Base-by-base conservation (phyloP, 139 green algal genomes). In the Micractinium sp. region DNA sequence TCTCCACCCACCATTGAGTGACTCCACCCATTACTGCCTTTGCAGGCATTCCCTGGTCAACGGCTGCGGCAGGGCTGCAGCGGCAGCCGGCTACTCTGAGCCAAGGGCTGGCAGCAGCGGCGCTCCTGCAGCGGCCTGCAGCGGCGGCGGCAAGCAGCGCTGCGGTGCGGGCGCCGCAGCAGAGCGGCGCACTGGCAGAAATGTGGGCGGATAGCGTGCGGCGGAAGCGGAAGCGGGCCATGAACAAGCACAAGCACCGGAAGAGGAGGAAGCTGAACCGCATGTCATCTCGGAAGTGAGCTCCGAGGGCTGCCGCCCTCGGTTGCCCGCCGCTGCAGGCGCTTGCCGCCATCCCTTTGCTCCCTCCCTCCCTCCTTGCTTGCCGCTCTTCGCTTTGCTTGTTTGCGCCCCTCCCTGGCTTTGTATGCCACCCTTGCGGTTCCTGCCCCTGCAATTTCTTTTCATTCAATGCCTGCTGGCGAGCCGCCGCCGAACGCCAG, bases 161-260 rank as follows among this genome's bases (percentile, higher is more conserved):
- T 61, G 56, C 25, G 20, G 74, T 61, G 56, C 33, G 31, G 56
- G 71, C 82, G 31, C 73, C 71, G 27, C 61, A 78, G 36, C 29
- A 86, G 22, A 35, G 74, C 15, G 74, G 4, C 14, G 0, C 39
- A 7, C n/a, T 80, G 33, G 22, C 19, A 31, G 82, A 81, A 53
- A 41, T 20, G 82, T 35, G n/a, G 56, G 86, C 67, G 60, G 85
- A 90, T 35, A 89, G 33, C n/a, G 75, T 88, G 85, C 38, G 35
- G 61, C 47, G 79, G 18, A 89, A 82, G 73, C 88, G 93, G 23
- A 95, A 95, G 87, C 85, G 89, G 38, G 94, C 94, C 71, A 95
- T 96, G 93, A 95, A 95, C 90, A 95, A 94, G 90, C 94, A 96
- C 91, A 96, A 96, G 90, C 92, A 95, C 67, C 41, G 87, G 9